A percentile compares a stretch with the other conserved stretches of the same genome.
phyloP scores from a whole-genome alignment of 352 stramenopile genomes.

The Pseudoperonospora humuli region DNA sequence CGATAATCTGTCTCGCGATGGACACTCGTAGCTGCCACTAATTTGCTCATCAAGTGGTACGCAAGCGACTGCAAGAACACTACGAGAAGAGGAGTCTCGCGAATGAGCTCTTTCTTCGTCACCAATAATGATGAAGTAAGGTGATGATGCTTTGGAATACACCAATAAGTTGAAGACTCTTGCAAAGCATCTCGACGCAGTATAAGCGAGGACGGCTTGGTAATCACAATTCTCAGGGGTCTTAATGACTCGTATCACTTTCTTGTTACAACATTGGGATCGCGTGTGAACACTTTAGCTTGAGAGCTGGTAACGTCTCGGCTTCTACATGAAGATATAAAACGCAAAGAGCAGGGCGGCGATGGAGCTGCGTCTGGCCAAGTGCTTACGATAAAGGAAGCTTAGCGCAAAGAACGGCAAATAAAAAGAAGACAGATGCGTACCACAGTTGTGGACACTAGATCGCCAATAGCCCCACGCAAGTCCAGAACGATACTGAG shows the following conservation, averaged over 20 bases:
- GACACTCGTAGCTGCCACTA: not conserved
- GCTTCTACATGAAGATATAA: not conserved
- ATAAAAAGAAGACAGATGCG: no score
- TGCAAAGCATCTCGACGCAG: not conserved
- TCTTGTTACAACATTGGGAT: not conserved
- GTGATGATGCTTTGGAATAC: not conserved
- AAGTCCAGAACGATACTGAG: not conserved
- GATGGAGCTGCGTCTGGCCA: not conserved
- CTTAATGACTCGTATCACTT: not conserved
- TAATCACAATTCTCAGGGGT: not conserved
- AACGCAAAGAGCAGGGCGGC: not conserved
- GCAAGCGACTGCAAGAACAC: not conserved
- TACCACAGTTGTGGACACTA: not conserved
- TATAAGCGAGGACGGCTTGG: not conserved
- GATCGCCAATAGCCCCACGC: slow-evolving; percentile 1
- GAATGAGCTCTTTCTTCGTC: not conserved
- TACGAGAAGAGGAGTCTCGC: not conserved
- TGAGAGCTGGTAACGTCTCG: not conserved
- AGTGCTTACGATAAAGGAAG: not conserved
- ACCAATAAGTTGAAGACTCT: not conserved
- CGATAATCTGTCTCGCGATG: not conserved
- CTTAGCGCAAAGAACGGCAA: not conserved
- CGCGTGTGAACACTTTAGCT: not conserved
- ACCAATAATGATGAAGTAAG: not conserved
- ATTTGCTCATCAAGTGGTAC: not conserved